Evolutionary conservation across 2,329 filamentous ascomycete genomes (phyloP), one percentile per base, ranked within the genome.

Genomic region (Lanzia echinophila): DNA sequence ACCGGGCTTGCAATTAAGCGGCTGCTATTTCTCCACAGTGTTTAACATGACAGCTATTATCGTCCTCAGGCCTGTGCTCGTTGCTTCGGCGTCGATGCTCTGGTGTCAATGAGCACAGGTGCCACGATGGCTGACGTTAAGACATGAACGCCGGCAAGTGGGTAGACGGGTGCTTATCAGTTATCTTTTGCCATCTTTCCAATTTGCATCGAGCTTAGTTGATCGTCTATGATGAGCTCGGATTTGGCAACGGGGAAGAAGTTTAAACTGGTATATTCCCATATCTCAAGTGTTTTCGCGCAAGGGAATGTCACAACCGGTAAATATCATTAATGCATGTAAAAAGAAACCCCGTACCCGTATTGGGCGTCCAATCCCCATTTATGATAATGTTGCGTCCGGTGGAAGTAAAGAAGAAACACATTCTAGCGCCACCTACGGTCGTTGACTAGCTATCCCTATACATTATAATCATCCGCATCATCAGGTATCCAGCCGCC

Each of bases 401-500:
- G 72, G 34, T 63, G 65, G 50, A 77, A 69, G 65, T 74, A 79
- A 2, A 73, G 72, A 15, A 74, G 67, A 33, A 78, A 68, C 5
- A 70, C 70, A 3, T 73, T 62, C 54, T 76, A 76, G 58, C 70
- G 71, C 71, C 76, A 81, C 6, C 68, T 62, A 1, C 69, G 53
- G 46, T 78, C 74, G 2, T 65, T 64, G 1, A 71, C 65, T 3
- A 70, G 55, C 19, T 65, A 58, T 6, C 65, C 72, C 76, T 75
- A 78, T 39, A 69, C 68, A 19, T 78, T 70, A 58, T 73, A 79
- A 58, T 78, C 75, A 6, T 64, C 60, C 2, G 66, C 63, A 32
- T 70, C 68, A 2, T 75, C 75, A 31, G 75, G 73, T 6, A 71
- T 71, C 68, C 74, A 75, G 5, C 65, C 66, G 6, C 70, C 71